Evolutionary conservation across 2,329 filamentous ascomycete species (phyloP).

Genomic region (Lachnellula subtilissima): DNA sequence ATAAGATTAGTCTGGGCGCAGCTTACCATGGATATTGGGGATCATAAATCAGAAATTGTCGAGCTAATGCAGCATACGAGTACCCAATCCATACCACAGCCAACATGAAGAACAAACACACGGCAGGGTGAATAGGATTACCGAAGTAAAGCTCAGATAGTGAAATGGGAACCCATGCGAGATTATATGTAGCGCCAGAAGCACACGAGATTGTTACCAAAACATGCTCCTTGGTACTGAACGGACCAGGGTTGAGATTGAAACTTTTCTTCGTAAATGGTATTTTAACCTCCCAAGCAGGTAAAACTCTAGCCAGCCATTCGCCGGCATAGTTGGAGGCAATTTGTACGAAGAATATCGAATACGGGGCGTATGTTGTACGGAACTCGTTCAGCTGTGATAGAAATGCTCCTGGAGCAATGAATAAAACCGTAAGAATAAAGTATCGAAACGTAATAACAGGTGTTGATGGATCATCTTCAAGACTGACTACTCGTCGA

Average conservation of each 20-base stretch:
- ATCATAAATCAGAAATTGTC: constrained; percentile 54
- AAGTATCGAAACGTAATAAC: constrained; percentile 59
- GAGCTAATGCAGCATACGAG: constrained; percentile 52
- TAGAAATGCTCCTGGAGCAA: constrained; percentile 53
- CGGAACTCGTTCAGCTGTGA: constrained; percentile 52
- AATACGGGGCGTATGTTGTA: constrained; percentile 50
- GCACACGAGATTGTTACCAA: constrained; percentile 42
- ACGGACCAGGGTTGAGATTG: constrained; percentile 29
- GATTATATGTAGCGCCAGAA: constrained; percentile 48
- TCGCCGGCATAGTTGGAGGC: constrained; percentile 44
- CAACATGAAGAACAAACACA: constrained; percentile 57
- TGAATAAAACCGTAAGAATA: constrained; percentile 49
- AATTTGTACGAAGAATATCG: constrained; percentile 57
- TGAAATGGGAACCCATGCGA: constrained; percentile 47
- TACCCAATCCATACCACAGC: constrained; percentile 55
- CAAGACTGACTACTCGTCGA: constrained; percentile 51
- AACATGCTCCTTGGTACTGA: constrained; percentile 29
- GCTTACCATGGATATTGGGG: constrained; percentile 49
- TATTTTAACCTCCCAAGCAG: constrained; percentile 41
- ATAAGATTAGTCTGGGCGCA: not conserved
- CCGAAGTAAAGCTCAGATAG: constrained; percentile 55
- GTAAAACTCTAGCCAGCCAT: constrained; percentile 39
- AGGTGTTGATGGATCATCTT: constrained; percentile 50
- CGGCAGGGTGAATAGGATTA: constrained; percentile 45
- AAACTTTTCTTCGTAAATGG: constrained; percentile 39